Evolutionary conservation across 2,329 filamentous ascomycete species (phyloP).

Genomic region (Hypoxylon sp.): DNA sequence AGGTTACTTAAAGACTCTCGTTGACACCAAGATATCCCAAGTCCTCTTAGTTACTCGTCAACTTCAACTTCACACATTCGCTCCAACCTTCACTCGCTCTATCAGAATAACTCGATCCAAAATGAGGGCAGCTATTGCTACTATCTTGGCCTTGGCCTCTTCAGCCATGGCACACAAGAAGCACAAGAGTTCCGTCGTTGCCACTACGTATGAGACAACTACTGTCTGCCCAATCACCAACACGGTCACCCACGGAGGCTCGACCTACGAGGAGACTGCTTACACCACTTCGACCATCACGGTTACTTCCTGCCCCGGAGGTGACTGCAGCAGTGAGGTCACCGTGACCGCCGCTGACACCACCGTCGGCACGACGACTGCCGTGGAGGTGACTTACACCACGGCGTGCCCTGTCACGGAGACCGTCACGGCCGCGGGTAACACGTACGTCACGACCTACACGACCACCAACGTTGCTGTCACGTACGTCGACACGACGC

Average conservation of each 20-base stretch:
- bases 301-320: slow-evolving; percentile 51
- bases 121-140: slow-evolving; percentile 42
- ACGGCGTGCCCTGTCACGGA: slow-evolving; percentile 45
- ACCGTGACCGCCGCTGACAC: slow-evolving; percentile 50
- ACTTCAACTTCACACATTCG: slow-evolving; percentile 21
- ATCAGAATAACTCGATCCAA: slow-evolving; percentile 22
- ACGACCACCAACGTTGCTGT: slow-evolving; percentile 54
- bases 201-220: slow-evolving; percentile 51
- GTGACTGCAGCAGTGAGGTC: slow-evolving; percentile 44
- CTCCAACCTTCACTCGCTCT: slow-evolving; percentile 14
- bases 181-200: slow-evolving; percentile 25
- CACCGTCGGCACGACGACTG: slow-evolving; percentile 47
- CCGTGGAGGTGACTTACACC: slow-evolving; percentile 52
- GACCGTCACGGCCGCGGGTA: slow-evolving; percentile 48
- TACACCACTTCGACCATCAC: slow-evolving; percentile 55
- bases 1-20: slow-evolving; percentile 43
- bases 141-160: slow-evolving; percentile 41
- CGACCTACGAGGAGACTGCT: slow-evolving; percentile 53
- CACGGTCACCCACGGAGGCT: slow-evolving; percentile 51
- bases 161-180: slow-evolving; percentile 37
- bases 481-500: slow-evolving; percentile 44
- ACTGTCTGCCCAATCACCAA: slow-evolving; percentile 57
- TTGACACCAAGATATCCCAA: slow-evolving; percentile 17
- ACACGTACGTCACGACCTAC: slow-evolving; percentile 51
- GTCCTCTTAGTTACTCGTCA: slow-evolving; percentile 19